Base-by-base conservation (phyloP, 2,329 filamentous ascomycete species). In the Tolypocladium pustulatum region DNA sequence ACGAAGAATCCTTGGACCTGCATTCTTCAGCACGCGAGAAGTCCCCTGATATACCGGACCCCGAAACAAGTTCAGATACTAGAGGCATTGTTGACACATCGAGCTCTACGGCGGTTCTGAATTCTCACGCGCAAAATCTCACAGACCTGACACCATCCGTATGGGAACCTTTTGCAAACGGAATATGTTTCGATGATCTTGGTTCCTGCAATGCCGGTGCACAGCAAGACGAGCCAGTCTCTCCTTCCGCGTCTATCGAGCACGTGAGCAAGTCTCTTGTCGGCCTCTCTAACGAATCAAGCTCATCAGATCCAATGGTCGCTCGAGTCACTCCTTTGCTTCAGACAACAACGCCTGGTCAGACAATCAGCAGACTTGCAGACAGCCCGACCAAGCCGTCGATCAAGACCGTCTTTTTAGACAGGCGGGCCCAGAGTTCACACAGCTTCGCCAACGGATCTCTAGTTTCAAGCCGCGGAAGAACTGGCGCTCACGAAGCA, bases 51-150 rank as follows among this genome's bases (percentile, higher is more conserved):
- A 17, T 27, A 12, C 41, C 25, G 22, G 15, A 4, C 25, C n/a
- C 7, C 40, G 40, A 43, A 12, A 12, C 41, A 2, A 27, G 22
- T n/a, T 15, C 32, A 6, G 9, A 17, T 36, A 22, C 38, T 8
- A 34, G 57, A 15, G 17, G 12, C 15, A 1, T 37, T n/a, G 41
- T 15, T 37, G 46, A 53, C 13, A 58, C 52, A 8, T 64, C 65
- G 1, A 61, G 64, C 32, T 77, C 76, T 7, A 79, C 77, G 0
- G 66, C 78, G 13, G 64, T 78, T 13, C 70, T 68, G 51, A 74
- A 71, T 4, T 67, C 70, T 13, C 64, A 66, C 38, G 61, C 65
- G 40, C 66, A 61, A 27, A 68, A 66, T 49, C 56, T 65, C 41
- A 63, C 60, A n/a, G 55, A 64, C 15, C 27, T 61, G 12, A 63